These are phyloP conservation scores for Ciborinia camelliae DNA, from an alignment of 2,329 filamentous ascomycete species.

Conservation along the genomic window DNA sequence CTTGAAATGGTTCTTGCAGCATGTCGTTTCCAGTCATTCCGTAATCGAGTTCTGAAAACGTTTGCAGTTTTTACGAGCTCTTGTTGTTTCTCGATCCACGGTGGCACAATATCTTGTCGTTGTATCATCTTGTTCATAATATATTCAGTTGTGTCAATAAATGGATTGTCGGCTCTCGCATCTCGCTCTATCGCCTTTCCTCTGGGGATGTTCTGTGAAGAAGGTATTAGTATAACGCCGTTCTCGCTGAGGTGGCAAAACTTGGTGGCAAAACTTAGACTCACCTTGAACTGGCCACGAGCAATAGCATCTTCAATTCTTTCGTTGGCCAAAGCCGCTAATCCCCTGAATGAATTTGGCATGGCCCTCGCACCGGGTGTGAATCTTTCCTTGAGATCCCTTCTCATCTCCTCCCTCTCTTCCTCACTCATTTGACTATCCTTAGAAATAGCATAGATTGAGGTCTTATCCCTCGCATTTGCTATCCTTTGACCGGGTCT, in stretches of 20 bases:
- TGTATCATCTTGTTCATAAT: conserved; percentile 99
- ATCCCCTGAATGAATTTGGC: conserved; percentile 72
- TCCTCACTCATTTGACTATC: conserved; percentile 59
- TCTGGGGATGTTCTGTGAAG: conserved; percentile 65
- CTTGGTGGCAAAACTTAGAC: not conserved
- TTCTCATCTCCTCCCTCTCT: conserved; percentile 68
- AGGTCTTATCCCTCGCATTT: conserved; percentile 56
- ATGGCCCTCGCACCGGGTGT: conserved; percentile 66
- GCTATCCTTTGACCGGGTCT: conserved; percentile 49
- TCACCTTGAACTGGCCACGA: conserved; percentile 72
- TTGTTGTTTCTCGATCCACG: conserved; percentile 99
- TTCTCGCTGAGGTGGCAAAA: too few species aligned
- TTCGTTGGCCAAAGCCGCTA: conserved; percentile 83
- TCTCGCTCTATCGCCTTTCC: conserved; percentile 82
- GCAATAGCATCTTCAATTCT: conserved; percentile 92
- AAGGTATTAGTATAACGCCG: conserved; percentile 9
- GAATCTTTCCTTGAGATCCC: conserved; percentile 79
- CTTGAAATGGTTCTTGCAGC: conserved; percentile 75
- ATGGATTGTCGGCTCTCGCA: conserved; percentile 76
- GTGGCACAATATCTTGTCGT: conserved; percentile 89
- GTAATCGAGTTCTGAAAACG: conserved; percentile 69
- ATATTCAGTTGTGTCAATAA: conserved; percentile 94
- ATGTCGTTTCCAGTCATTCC: conserved; percentile 81
- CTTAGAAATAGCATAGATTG: conserved; percentile 51
- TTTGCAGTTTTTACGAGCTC: conserved; percentile 69